Base-by-base conservation (phyloP, 176 grass and related monocot genomes). In the Oryza brachyantha region DNA sequence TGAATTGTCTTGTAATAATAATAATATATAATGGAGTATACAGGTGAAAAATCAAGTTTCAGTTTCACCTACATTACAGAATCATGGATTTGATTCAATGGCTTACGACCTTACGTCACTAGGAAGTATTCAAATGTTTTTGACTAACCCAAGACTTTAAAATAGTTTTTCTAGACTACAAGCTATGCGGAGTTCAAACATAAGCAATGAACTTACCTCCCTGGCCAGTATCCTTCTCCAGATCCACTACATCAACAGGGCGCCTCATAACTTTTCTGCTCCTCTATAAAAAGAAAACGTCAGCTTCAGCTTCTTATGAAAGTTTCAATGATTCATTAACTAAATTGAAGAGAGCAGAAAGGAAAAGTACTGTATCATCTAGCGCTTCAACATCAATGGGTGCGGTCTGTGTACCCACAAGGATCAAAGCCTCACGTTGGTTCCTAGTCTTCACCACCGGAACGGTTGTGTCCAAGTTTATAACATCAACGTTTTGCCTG, bases 351-450 rank as follows among this genome's bases (percentile, higher is more conserved):
- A 39, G 1, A 41, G 29, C 48, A 36, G 22, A 54, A 22, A 43
- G 38, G 11, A 50, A 68, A 70, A 70, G 12, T 14, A 85, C 76
- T 63, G 66, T 59, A 52, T 79, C 59, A 3, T 19, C 67, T 31
- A 73, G 68, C 55, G 75, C 32, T 39, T 85, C 83, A 13, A 79
- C 68, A 64, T 85, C 83, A 31, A 85, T 79, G 13, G 83, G 83
- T 60, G 43, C 25, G 45, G 32, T 21, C 61, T 4, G 25, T 58
- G 71, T 54, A 29, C 75, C 75, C 5, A 16, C 7, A 5, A 35
- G 16, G 48, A 9, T 41, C 24, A 25, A 34, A 13, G 64, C 5
- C 48, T 4, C 35, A 55, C 21, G 13, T 22, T 58, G 31, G 64
- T 34, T 38, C 14, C 24, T 43, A 42, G 2, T 31, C 1, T 0